These are phyloP conservation scores for Rhodotorula diobovata DNA, from an alignment of 768 basidiomycete species.

Conservation along the genomic window DNA sequence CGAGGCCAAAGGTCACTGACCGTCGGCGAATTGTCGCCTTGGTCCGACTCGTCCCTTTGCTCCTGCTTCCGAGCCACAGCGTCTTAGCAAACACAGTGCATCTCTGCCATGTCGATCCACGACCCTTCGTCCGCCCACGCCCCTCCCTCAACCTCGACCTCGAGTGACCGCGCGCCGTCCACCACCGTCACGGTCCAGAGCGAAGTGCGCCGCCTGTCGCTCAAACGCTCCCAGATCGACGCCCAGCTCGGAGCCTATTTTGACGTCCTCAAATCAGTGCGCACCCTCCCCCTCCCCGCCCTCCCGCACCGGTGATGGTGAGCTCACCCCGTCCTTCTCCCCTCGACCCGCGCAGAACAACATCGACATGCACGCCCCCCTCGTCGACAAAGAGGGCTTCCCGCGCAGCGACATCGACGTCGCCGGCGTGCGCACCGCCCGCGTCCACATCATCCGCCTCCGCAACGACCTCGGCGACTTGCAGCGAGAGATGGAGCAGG, in stretches of 20 bases:
- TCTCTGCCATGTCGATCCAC: constrained; percentile 8
- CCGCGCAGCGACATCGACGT: constrained; percentile 76
- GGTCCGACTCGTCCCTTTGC: too few species aligned
- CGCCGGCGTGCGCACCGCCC: constrained; percentile 68
- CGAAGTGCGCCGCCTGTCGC: constrained; percentile 8
- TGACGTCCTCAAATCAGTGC: constrained; percentile 15
- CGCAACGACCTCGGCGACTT: constrained; percentile 69
- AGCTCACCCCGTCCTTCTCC: not conserved
- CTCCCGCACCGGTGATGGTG: too few species aligned
- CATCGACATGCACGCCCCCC: constrained; percentile 63
- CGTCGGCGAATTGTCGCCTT: too few species aligned
- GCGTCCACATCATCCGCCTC: constrained; percentile 71
- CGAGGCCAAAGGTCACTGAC: too few species aligned
- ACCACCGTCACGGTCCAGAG: constrained; percentile 3
- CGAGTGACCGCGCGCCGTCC: not conserved
- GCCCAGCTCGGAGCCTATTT: constrained; percentile 22
- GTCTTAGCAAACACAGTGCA: too few species aligned
- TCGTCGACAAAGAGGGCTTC: constrained; percentile 83
- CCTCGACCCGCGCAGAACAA: constrained; percentile 50
- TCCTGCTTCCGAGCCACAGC: too few species aligned
- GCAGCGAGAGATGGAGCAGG: constrained; percentile 63
- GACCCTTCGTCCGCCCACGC: not conserved
- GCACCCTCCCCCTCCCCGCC: not conserved
- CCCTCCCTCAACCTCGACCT: not conserved
- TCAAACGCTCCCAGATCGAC: constrained; percentile 1